Percentiles rank a stretch among this genome's conserved stretches.
Evolutionary conservation across 257 asterid species (phyloP).

Genomic region (Buddleja alternifolia): DNA sequence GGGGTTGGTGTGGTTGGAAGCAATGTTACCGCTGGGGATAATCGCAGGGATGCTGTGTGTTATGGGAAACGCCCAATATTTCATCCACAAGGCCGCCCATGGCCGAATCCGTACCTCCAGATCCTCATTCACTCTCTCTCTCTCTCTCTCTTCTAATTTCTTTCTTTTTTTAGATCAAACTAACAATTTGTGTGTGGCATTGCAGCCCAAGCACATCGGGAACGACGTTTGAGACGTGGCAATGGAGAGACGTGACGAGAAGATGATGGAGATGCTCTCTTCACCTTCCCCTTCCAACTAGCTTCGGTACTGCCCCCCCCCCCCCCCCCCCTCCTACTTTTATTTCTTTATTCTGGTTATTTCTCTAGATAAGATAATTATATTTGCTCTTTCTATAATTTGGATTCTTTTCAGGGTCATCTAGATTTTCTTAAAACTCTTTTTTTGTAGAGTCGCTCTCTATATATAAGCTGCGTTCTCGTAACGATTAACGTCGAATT

Average conservation of each 20-base stretch:
- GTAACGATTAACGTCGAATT: too few species aligned
- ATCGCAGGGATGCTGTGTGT: slow-evolving; percentile 94
- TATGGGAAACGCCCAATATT: slow-evolving; percentile 89
- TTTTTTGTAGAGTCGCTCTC: too few species aligned
- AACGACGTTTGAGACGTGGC: slow-evolving; percentile 85
- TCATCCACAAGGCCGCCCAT: slow-evolving; percentile 86
- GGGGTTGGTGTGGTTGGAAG: slow-evolving; percentile 71
- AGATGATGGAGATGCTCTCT: slow-evolving; percentile 68
- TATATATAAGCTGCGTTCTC: too few species aligned
- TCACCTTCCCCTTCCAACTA: slow-evolving; percentile 50
- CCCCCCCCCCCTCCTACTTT: not conserved
- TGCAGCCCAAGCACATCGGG: slow-evolving; percentile 94
- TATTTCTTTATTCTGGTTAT: too few species aligned
- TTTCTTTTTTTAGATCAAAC: not conserved
- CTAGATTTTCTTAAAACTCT: too few species aligned
- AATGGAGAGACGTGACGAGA: slow-evolving; percentile 92
- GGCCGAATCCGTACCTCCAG: slow-evolving; percentile 68
- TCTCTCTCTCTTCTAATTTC: not conserved
- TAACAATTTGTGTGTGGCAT: not conserved
- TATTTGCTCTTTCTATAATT: too few species aligned
- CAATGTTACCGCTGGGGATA: slow-evolving; percentile 81
- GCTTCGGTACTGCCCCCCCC: slow-evolving; percentile 21
- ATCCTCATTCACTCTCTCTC: not conserved
- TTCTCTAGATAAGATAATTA: too few species aligned
- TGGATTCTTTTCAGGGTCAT: too few species aligned